These are phyloP conservation scores for Solioccasus polychromus DNA, from an alignment of 768 basidiomycete genomes.

Conservation along the genomic window DNA sequence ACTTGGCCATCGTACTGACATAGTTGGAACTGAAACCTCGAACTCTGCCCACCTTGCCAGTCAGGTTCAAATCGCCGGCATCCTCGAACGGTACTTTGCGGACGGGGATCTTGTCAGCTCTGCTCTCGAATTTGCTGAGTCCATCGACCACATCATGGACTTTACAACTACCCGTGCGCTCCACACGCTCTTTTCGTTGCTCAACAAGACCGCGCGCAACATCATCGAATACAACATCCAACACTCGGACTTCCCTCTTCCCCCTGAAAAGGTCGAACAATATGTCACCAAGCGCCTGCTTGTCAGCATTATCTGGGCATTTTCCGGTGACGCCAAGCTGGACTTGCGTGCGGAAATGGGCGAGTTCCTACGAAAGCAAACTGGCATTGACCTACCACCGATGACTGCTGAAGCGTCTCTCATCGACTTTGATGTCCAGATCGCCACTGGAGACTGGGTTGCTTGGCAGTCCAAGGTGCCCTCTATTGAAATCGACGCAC, in stretches of 20 bases:
- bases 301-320: conserved; percentile 95
- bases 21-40: conserved; percentile 41
- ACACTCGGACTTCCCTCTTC: conserved; percentile 91
- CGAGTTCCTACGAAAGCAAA: conserved; percentile 78
- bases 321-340: conserved; percentile 93
- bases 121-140: conserved; percentile 75
- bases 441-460: conserved; percentile 81
- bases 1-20: conserved; percentile 58
- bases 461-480: conserved; percentile 93
- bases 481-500: conserved; percentile 93
- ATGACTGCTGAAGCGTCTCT: conserved; percentile 75
- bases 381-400: conserved; percentile 86
- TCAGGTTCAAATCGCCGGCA: conserved; percentile 70
- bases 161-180: conserved; percentile 90
- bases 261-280: conserved; percentile 80
- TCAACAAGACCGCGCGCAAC: conserved; percentile 95
- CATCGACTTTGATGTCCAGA: conserved; percentile 93
- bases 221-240: conserved; percentile 93
- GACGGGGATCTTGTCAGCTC: conserved; percentile 77
- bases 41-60: conserved; percentile 64
- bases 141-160: conserved; percentile 99
- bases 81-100: conserved; percentile 80
- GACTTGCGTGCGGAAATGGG: conserved; percentile 89
- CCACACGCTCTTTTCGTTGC: conserved; percentile 92
- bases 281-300: conserved; percentile 89